These are phyloP conservation scores for Pseudonectria buxi DNA, from an alignment of 2,329 filamentous ascomycete species.

Conservation along the genomic window DNA sequence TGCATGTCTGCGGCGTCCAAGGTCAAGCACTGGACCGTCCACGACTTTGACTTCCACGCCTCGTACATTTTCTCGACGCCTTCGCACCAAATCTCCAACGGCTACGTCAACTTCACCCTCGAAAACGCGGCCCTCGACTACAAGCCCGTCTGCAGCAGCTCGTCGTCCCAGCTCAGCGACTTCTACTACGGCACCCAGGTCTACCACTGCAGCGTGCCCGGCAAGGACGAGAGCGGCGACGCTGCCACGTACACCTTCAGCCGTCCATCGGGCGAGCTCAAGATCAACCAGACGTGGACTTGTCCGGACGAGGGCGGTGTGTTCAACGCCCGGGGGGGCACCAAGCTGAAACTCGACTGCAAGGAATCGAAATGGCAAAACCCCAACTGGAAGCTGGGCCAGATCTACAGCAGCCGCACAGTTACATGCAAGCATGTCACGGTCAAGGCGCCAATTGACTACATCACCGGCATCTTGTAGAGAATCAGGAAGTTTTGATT, in stretches of 20 bases:
- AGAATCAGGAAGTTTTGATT: neutral
- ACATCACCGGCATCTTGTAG: conserved; percentile 21
- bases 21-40: conserved; percentile 31
- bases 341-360: conserved; percentile 24
- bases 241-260: conserved; percentile 38
- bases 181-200: conserved; percentile 46
- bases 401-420: conserved; percentile 25
- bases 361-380: conserved; percentile 21
- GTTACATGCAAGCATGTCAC: conserved; percentile 23
- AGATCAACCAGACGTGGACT: conserved; percentile 43
- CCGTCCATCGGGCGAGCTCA: conserved; percentile 28
- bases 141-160: conserved; percentile 31
- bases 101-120: conserved; percentile 43
- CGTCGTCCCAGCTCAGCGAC: conserved; percentile 36
- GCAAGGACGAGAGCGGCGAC: conserved; percentile 12
- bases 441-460: conserved; percentile 18
- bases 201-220: conserved; percentile 37
- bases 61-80: conserved; percentile 44
- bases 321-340: conserved; percentile 23
- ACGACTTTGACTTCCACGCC: conserved; percentile 42
- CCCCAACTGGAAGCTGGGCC: conserved; percentile 24
- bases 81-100: conserved; percentile 43
- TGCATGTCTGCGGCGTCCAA: conserved; percentile 17
- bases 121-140: conserved; percentile 37
- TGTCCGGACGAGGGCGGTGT: conserved; percentile 35